Percentiles rank a stretch among this genome's conserved stretches.
phyloP scores from a whole-genome alignment of 192 early-diverging fungal species.

The Backusella westeae region DNA sequence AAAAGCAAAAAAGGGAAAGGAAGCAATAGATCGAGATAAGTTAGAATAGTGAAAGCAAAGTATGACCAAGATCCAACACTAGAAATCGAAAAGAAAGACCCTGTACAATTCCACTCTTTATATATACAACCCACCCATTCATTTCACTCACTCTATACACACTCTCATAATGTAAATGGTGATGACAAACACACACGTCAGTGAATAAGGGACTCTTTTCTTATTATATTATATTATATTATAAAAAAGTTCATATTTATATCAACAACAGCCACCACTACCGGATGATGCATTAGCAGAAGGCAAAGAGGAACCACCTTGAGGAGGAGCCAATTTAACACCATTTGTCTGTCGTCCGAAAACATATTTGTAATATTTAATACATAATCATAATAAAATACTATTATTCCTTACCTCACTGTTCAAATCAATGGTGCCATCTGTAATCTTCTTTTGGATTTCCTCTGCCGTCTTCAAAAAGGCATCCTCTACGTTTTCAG shows the following conservation, averaged over 20 bases:
- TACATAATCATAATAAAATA: not conserved
- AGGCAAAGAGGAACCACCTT: constrained; percentile 32
- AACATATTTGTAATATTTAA: not conserved
- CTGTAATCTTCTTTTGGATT: constrained; percentile 78
- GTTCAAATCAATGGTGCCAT: constrained; percentile 69
- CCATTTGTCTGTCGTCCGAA: constrained; percentile 35
- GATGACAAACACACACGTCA: not conserved
- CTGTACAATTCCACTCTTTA: too few species aligned
- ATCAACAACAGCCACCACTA: constrained; percentile 21
- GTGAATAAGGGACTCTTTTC: not conserved
- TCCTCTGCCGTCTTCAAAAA: constrained; percentile 75
- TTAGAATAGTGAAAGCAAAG: too few species aligned
- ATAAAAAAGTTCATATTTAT: not conserved
- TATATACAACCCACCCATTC: too few species aligned
- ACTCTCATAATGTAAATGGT: not conserved
- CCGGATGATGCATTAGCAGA: constrained; percentile 19
- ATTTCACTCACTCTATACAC: too few species aligned
- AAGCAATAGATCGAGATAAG: not conserved
- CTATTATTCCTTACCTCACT: constrained; percentile 44
- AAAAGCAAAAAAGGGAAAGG: not conserved
- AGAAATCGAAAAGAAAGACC: too few species aligned
- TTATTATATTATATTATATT: not conserved
- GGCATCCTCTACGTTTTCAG: constrained; percentile 81
- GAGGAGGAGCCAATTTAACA: constrained; percentile 66
- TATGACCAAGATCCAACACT: too few species aligned